A percentile compares a stretch with the other conserved stretches of the same genome.
phyloP scores from a whole-genome alignment of 2,329 filamentous ascomycete genomes.

The Lasiodiplodia citricola region DNA sequence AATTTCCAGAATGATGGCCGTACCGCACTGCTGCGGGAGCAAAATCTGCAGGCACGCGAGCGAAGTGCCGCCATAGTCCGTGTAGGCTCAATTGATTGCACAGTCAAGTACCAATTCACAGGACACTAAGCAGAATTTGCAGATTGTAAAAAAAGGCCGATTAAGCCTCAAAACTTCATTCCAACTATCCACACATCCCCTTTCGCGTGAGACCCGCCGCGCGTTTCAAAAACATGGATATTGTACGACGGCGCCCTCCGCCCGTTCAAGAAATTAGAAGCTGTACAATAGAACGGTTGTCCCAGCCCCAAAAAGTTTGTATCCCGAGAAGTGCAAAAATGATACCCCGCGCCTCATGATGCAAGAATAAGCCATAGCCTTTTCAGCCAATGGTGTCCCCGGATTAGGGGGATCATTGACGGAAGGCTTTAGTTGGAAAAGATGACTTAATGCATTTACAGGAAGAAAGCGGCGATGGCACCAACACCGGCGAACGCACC shows the following conservation, averaged over 20 bases:
- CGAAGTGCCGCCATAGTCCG: no score
- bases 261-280: conserved; percentile 21
- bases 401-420: conserved; percentile 8
- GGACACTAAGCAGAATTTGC: background rate
- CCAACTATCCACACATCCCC: conserved; percentile 24
- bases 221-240: conserved; percentile 18
- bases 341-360: conserved; percentile 23
- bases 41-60: background rate
- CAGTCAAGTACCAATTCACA: no score
- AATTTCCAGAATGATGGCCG: background rate
- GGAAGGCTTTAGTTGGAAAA: conserved; percentile 28
- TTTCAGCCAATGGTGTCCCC: conserved; percentile 18
- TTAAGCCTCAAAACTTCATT: conserved; percentile 23
- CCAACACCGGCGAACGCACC: conserved; percentile 48
- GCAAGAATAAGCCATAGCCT: conserved; percentile 25
- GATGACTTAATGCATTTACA: conserved; percentile 44
- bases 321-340: conserved; percentile 24
- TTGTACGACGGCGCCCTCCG: conserved; percentile 16
- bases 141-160: conserved; percentile 3
- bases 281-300: conserved; percentile 21
- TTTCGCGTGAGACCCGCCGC: conserved; percentile 20
- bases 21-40: background rate
- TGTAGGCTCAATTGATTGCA: background rate
- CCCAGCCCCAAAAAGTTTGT: conserved; percentile 19
- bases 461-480: conserved; percentile 50